Evolutionary conservation across 2,329 filamentous ascomycete genomes (phyloP).

Genomic region (Aspergillus texensis): DNA sequence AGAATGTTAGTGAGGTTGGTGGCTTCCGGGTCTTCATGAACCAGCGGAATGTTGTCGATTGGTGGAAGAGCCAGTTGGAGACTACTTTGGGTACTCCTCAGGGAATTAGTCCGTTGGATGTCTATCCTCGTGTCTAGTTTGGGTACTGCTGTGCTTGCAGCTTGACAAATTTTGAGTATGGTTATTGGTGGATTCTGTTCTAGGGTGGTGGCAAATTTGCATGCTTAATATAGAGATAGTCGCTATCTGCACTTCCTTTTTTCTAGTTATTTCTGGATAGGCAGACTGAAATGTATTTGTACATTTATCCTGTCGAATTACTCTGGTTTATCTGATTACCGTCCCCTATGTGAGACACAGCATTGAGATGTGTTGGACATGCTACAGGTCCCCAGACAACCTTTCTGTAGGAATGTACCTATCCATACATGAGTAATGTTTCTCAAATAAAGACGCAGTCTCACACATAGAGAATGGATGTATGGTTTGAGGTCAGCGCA

Average conservation of each 20-base stretch:
- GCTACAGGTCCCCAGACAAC: too few relatives aligned
- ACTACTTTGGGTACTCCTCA: conserved; percentile 1
- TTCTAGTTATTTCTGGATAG: neutral
- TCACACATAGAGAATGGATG: too few relatives aligned
- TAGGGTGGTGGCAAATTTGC: neutral
- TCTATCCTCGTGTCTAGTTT: neutral
- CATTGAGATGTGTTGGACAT: too few relatives aligned
- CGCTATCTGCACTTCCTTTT: neutral
- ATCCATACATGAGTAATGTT: too few relatives aligned
- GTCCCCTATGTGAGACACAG: too few relatives aligned
- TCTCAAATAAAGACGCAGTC: too few relatives aligned
- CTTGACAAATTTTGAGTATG: neutral
- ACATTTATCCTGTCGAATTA: neutral
- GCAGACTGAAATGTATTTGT: neutral
- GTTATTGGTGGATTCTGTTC: neutral
- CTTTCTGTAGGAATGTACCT: too few relatives aligned
- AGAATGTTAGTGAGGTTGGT: neutral
- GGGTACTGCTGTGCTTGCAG: neutral
- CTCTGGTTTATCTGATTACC: neutral
- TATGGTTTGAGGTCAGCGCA: too few relatives aligned
- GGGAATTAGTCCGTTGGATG: neutral
- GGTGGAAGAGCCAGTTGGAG: conserved; percentile 5
- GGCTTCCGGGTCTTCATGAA: neutral
- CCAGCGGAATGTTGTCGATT: neutral
- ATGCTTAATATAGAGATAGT: neutral